Percentiles rank a stretch among this genome's conserved stretches.
Evolutionary conservation across 2,329 filamentous ascomycete genomes (phyloP).

Genomic region (Clarireedia monteithiana): DNA sequence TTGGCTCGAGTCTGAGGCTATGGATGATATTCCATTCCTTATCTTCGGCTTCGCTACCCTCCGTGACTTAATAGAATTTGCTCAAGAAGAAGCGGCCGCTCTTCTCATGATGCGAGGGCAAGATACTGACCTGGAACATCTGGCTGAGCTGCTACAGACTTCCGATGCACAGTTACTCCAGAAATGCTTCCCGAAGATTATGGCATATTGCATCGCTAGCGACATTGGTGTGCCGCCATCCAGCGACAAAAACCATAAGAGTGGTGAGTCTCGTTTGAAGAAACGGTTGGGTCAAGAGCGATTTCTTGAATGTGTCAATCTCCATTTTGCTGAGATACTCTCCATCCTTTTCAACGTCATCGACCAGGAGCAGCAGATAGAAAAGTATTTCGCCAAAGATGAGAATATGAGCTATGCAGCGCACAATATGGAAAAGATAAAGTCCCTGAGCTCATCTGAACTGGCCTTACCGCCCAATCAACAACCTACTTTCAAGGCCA

Average conservation of each 20-base stretch:
- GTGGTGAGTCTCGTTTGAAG: constrained; percentile 59
- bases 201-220: constrained; percentile 78
- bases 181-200: constrained; percentile 65
- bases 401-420: constrained; percentile 52
- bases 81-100: constrained; percentile 70
- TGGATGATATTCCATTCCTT: constrained; percentile 71
- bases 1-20: constrained; percentile 64
- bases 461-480: constrained; percentile 66
- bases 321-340: constrained; percentile 69
- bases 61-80: constrained; percentile 58
- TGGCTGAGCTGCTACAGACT: constrained; percentile 51
- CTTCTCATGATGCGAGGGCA: constrained; percentile 77
- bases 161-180: constrained; percentile 51
- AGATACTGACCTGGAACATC: constrained; percentile 49
- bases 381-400: constrained; percentile 56
- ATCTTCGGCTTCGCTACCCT: constrained; percentile 75
- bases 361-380: constrained; percentile 56
- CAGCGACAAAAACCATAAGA: constrained; percentile 34
- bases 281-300: constrained; percentile 59
- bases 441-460: constrained; percentile 56
- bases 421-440: constrained; percentile 61
- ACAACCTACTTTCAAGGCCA: constrained; percentile 78
- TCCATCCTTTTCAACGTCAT: constrained; percentile 69
- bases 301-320: constrained; percentile 56
- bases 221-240: constrained; percentile 47